These are phyloP conservation scores for Pythium aquatile DNA, from an alignment of 352 stramenopile genomes.

Conservation along the genomic window DNA sequence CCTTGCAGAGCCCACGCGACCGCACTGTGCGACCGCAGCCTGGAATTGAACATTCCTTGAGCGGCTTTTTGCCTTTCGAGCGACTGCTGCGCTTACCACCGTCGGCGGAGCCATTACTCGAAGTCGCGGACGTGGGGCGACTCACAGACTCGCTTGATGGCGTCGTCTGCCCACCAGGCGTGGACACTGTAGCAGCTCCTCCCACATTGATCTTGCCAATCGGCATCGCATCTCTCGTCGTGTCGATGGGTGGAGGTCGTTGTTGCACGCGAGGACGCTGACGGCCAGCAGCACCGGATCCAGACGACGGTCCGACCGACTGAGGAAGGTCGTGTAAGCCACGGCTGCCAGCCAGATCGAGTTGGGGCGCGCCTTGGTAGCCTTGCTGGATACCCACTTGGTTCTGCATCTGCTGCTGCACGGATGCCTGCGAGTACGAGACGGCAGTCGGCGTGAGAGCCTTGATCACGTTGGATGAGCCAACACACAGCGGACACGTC, in stretches of 20 bases:
- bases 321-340: slow-evolving; percentile 9
- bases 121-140: slow-evolving; percentile 26
- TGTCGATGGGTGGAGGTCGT: slow-evolving; percentile 28
- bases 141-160: slow-evolving; percentile 20
- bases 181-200: not conserved
- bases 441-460: slow-evolving; percentile 26
- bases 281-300: not conserved
- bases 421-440: slow-evolving; percentile 24
- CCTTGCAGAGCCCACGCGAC: slow-evolving; percentile 79
- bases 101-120: slow-evolving; percentile 15
- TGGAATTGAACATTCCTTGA: slow-evolving; percentile 80
- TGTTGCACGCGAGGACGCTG: slow-evolving; percentile 20
- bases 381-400: slow-evolving; percentile 21
- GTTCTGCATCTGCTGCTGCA: slow-evolving; percentile 15
- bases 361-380: slow-evolving; percentile 13
- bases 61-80: slow-evolving; percentile 69
- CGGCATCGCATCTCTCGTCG: slow-evolving; percentile 24
- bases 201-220: slow-evolving; percentile 20
- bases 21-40: slow-evolving; percentile 74
- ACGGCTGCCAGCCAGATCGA: slow-evolving; percentile 14
- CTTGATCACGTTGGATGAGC: slow-evolving; percentile 21
- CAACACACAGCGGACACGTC: slow-evolving; percentile 23
- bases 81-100: slow-evolving; percentile 15
- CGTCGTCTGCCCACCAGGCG: slow-evolving; percentile 13
- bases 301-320: not conserved